Conservation (phyloP, 2,329 filamentous ascomycete species). For the Exophiala xenobiotica region DNA sequence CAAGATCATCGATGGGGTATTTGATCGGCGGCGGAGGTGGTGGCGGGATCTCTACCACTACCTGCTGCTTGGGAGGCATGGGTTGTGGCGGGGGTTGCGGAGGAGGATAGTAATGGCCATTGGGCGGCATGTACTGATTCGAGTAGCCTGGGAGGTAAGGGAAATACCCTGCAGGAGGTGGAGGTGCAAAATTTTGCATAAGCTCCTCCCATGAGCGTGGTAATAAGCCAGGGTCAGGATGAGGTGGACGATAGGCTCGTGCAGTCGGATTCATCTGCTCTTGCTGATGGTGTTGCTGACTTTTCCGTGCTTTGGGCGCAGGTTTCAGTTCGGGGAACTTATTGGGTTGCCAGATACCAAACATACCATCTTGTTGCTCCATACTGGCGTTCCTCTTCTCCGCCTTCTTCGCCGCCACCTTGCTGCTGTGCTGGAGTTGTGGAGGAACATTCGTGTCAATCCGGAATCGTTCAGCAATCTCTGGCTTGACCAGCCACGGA, state of each 20-base stretch:
- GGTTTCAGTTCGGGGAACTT: slow-evolving; percentile 73
- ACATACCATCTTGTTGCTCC: slow-evolving; percentile 49
- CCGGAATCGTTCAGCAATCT: slow-evolving; percentile 78
- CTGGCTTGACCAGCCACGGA: slow-evolving; percentile 89
- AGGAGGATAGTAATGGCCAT: slow-evolving; percentile 34
- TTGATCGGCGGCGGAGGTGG: slow-evolving; percentile 76
- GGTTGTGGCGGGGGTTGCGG: slow-evolving; percentile 9
- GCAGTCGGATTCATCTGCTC: slow-evolving; percentile 11
- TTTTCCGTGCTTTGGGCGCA: slow-evolving; percentile 59
- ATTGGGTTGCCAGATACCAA: slow-evolving; percentile 50
- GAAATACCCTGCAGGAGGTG: slow-evolving; percentile 5
- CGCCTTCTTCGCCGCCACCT: slow-evolving; percentile 73
- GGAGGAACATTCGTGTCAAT: slow-evolving; percentile 84
- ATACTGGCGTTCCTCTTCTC: slow-evolving; percentile 65
- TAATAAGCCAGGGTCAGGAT: slow-evolving; percentile 45
- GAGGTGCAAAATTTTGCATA: slow-evolving; percentile 21
- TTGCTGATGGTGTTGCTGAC: slow-evolving; percentile 13
- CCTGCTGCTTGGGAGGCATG: slow-evolving; percentile 8
- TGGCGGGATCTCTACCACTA: slow-evolving; percentile 46
- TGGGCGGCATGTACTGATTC: slow-evolving; percentile 31
- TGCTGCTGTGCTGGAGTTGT: slow-evolving; percentile 77
- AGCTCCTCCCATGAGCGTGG: slow-evolving; percentile 25
- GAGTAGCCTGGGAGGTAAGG: slow-evolving; percentile 11
- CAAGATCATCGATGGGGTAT: slow-evolving; percentile 93
- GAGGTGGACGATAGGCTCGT: slow-evolving; percentile 58